Conservation (phyloP, 495 filamentous ascomycete genomes). For the Astrothelium subdiscretum region DNA sequence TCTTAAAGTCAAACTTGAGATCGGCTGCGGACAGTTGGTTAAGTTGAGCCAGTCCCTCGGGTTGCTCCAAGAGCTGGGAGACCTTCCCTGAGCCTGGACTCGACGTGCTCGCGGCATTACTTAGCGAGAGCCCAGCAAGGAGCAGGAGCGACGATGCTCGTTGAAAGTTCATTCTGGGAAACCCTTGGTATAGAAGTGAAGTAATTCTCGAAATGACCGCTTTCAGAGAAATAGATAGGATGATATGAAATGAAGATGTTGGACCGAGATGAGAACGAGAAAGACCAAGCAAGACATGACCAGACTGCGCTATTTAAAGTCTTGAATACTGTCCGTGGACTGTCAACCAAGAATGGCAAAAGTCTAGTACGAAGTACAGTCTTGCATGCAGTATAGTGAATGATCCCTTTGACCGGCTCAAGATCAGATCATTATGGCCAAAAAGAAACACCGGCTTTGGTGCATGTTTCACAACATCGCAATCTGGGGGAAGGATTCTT, state of each 20-base stretch:
- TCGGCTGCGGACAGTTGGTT: not conserved
- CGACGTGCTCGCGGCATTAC: not conserved
- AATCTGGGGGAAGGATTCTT: too few relatives aligned
- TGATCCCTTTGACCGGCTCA: not conserved
- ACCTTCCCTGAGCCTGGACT: not conserved
- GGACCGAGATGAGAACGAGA: not conserved
- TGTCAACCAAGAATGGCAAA: too few relatives aligned
- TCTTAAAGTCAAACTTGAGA: slow-evolving; percentile 31
- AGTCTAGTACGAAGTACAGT: too few relatives aligned
- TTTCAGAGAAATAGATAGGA: not conserved
- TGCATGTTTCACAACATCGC: too few relatives aligned
- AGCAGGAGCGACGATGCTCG: not conserved
- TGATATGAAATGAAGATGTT: not conserved
- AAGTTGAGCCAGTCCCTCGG: not conserved
- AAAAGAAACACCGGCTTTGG: too few relatives aligned
- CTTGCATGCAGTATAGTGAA: too few relatives aligned
- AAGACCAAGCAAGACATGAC: not conserved
- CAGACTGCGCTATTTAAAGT: not conserved
- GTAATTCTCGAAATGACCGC: not conserved
- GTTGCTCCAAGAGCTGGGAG: not conserved
- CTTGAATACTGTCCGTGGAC: too few relatives aligned
- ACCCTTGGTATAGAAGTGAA: not conserved
- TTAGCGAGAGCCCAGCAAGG: not conserved
- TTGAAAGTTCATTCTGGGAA: not conserved
- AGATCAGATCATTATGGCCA: not conserved